Evolutionary conservation across 176 grass and related monocot species (phyloP).

Genomic region (Urochloa ruziziensis): DNA sequence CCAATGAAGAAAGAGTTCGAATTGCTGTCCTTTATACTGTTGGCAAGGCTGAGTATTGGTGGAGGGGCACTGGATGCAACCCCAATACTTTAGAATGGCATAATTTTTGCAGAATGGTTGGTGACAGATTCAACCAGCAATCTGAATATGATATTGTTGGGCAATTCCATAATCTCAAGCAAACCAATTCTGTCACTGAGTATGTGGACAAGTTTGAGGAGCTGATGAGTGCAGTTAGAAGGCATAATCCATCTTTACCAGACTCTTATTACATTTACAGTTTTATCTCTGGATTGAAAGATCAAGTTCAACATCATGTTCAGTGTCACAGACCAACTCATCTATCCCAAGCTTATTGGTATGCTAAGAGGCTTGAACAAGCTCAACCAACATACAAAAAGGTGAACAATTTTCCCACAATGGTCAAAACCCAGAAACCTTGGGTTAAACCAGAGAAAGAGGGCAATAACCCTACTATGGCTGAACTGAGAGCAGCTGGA

Average conservation of each 20-base stretch:
- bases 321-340: not conserved
- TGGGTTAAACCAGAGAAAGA: no score
- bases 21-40: no score
- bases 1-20: no score
- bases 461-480: not conserved
- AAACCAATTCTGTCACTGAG: not conserved
- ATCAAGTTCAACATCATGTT: not conserved
- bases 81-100: not conserved
- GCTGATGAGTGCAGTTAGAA: not conserved
- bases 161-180: not conserved
- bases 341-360: not conserved
- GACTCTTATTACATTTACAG: not conserved
- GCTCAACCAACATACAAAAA: not conserved
- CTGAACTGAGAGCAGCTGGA: not conserved
- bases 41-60: not conserved
- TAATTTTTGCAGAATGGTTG: not conserved
- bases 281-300: not conserved
- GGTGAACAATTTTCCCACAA: fast-evolving
- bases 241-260: not conserved
- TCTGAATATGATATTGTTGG: not conserved
- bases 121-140: not conserved
- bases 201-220: not conserved
- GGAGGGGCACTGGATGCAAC: not conserved
- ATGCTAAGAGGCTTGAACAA: not conserved
- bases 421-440: not conserved